Evolutionary conservation across 345 rosid genomes (phyloP).

Genomic region (Litchi chinensis): DNA sequence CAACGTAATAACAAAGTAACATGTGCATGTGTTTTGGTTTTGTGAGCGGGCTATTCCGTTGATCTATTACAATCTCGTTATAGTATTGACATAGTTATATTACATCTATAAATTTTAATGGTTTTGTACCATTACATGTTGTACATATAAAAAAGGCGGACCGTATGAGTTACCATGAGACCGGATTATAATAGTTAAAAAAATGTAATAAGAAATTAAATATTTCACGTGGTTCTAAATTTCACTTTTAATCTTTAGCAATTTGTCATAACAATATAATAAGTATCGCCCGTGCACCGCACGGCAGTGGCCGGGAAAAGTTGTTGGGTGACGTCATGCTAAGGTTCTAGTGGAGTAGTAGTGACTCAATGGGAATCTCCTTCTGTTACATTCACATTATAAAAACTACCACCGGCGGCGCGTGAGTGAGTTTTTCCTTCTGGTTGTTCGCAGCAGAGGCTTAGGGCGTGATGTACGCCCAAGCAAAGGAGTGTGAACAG

Average conservation of each 20-base stretch:
- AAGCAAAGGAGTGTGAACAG: not conserved
- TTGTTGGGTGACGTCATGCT: not conserved
- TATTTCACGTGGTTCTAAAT: too few relatives aligned
- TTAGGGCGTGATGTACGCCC: not conserved
- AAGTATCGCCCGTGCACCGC: not conserved
- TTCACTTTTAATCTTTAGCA: not conserved
- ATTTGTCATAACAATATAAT: not conserved
- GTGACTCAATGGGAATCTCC: not conserved
- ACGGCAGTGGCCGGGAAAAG: not conserved
- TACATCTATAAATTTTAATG: too few relatives aligned
- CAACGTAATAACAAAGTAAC: too few relatives aligned
- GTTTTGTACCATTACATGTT: too few relatives aligned
- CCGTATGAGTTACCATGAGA: too few relatives aligned
- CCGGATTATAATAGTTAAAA: too few relatives aligned
- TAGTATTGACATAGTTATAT: too few relatives aligned
- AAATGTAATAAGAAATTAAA: too few relatives aligned
- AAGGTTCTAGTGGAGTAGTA: not conserved
- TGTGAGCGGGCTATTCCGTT: too few relatives aligned
- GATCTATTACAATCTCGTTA: too few relatives aligned
- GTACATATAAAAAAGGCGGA: too few relatives aligned
- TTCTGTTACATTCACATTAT: not conserved
- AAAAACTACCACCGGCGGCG: too few relatives aligned
- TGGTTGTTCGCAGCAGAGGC: not conserved
- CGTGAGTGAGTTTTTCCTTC: not conserved
- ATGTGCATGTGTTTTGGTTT: not conserved